phyloP scores from a whole-genome alignment of 306 rosid genomes.

The Cicer yamashitae region DNA sequence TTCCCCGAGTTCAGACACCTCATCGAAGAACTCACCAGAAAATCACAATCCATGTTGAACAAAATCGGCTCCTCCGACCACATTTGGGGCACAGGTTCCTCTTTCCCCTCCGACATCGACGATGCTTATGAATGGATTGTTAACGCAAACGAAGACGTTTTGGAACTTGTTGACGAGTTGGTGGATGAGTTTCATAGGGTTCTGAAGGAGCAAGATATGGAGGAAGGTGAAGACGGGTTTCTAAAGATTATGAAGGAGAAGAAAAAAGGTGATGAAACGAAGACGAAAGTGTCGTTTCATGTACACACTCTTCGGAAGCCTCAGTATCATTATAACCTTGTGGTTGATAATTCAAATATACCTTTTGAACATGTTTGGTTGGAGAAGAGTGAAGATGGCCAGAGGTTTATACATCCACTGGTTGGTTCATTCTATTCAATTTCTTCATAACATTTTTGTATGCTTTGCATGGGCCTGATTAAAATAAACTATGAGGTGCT shows the following conservation, averaged over 20 bases:
- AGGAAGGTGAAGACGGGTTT: conserved; percentile 65
- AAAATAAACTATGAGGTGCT: background rate
- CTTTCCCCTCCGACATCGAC: conserved; percentile 69
- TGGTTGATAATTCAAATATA: conserved; percentile 68
- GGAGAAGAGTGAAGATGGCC: conserved; percentile 82
- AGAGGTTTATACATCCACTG: conserved; percentile 79
- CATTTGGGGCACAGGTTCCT: conserved; percentile 62
- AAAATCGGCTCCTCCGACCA: conserved; percentile 57
- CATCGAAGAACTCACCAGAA: conserved; percentile 52
- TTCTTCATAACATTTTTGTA: background rate
- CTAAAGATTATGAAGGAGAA: background rate
- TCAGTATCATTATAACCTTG: conserved; percentile 70
- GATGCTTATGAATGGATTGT: conserved; percentile 91
- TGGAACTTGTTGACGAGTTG: conserved; percentile 56
- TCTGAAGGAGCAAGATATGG: conserved; percentile 44
- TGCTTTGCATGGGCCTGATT: background rate
- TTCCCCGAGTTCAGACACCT: conserved; percentile 71
- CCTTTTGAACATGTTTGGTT: conserved; percentile 89
- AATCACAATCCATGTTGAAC: conserved; percentile 67
- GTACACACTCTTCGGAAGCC: conserved; percentile 73
- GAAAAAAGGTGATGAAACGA: background rate
- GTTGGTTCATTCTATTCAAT: conserved; percentile 54
- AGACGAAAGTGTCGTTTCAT: conserved; percentile 75
- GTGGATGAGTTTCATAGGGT: conserved; percentile 59
- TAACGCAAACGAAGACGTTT: conserved; percentile 71